Base-by-base conservation (phyloP, 75 land plant genomes). In the Pinus albicaulis region DNA sequence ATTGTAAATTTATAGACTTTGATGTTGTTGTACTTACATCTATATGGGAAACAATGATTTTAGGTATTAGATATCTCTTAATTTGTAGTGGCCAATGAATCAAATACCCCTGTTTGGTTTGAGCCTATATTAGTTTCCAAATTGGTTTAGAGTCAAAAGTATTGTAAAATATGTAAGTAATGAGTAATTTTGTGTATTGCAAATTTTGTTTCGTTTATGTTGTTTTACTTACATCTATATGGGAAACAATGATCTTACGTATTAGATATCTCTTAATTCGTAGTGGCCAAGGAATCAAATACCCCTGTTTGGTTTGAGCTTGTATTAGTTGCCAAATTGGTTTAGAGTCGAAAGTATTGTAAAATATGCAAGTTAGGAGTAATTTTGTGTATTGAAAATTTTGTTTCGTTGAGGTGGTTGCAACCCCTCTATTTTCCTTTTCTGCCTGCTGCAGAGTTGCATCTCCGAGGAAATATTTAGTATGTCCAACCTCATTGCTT, bases 271-370 rank as follows among this genome's bases (percentile, higher is more conserved):
- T 59, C 23, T 58, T 28, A 38, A 38, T 75, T 69, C 72, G 73
- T 90, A 96, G 99, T 92, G 64, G 99, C 99, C 60, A 89, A 86
- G 79, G 89, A 87, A 28, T 86, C 81, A 77, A 74, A 81, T 12
- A 83, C 77, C 52, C 95, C 92, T 24, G 83, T 96, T 20, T 96
- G 95, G 95, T 96, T 90, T 81, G 98, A 96, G 81, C 93, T 93
- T 23, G 98, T 96, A 22, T 94, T 98, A 57, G 87, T 92, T 36
- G 77, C 86, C 36, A 96, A 96, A 82, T 90, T 90, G 17, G 87
- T 76, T n/a, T 74, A 87, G 95, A 84, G 78, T 87, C 76, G 82
- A 80, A 36, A 77, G 86, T 34, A 72, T 94, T 69, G 76, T 76
- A 44, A 80, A 87, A 74, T 78, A 92, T 82, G 99, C 94, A 77